Conservation (phyloP, 305 asterid genomes). For the Fraxinus floribunda region DNA sequence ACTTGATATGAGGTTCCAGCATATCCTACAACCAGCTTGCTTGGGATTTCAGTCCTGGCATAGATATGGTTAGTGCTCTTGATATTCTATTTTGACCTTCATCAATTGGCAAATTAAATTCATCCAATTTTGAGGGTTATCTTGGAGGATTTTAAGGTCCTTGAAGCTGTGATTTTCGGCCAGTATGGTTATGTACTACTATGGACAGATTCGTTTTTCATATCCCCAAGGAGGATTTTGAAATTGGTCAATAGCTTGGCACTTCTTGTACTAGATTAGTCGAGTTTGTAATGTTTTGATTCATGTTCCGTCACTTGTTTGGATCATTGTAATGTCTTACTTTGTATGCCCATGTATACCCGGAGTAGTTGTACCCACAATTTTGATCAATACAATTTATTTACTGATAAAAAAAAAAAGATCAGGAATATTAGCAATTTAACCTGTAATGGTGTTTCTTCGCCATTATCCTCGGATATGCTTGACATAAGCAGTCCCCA, state of each 20-base stretch:
- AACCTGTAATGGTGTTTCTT: constrained; percentile 99
- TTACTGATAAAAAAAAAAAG: neutral
- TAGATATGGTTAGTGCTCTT: neutral
- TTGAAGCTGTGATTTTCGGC: neutral
- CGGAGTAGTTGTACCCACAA: neutral
- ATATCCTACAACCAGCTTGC: neutral
- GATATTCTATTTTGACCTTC: neutral
- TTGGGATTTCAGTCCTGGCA: neutral
- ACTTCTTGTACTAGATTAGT: neutral
- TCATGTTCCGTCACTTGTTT: neutral
- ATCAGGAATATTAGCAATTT: constrained; percentile 11
- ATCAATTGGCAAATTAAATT: neutral
- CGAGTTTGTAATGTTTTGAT: neutral
- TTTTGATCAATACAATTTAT: neutral
- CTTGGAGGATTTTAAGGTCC: neutral
- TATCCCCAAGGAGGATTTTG: neutral
- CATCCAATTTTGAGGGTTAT: neutral
- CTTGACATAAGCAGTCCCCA: constrained; percentile 99
- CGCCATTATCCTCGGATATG: constrained; percentile 95
- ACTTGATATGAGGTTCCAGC: neutral
- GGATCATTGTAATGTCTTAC: neutral
- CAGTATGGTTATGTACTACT: neutral
- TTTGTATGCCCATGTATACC: neutral
- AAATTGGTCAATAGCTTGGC: neutral
- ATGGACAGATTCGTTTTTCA: neutral